Conservation (phyloP, 345 rosid genomes). For the Hibiscus mutabilis region DNA sequence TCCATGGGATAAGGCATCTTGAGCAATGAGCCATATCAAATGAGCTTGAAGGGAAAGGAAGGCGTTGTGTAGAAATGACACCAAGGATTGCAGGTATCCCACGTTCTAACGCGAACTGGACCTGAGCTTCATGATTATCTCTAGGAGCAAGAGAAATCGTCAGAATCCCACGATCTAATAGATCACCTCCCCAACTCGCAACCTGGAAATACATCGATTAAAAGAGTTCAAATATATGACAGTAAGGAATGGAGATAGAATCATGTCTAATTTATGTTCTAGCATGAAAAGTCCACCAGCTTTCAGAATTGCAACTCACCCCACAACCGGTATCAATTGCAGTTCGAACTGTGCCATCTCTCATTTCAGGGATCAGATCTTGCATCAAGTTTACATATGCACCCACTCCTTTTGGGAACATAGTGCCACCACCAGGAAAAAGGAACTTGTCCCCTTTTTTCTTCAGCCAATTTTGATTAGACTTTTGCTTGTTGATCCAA, state of each 20-base stretch:
- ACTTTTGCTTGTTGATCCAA: conserved; percentile 95
- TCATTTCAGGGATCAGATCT: conserved; percentile 91
- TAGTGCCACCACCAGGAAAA: conserved; percentile 98
- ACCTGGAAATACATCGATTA: conserved; percentile 36
- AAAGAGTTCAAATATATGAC: too few relatives aligned
- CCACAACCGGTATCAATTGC: conserved; percentile 99
- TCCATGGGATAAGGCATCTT: conserved; percentile 99
- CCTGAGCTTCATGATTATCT: conserved; percentile 99
- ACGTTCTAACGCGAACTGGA: conserved; percentile 94
- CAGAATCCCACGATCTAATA: conserved; percentile 80
- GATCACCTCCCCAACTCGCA: conserved; percentile 99
- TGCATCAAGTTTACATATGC: conserved; percentile 91
- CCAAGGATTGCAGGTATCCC: conserved; percentile 98
- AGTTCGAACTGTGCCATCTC: conserved; percentile 80
- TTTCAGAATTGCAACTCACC: conserved; percentile 35
- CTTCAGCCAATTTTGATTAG: conserved; percentile 91
- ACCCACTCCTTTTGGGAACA: conserved; percentile 93
- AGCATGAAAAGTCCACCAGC: too few relatives aligned
- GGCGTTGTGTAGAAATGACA: conserved; percentile 92
- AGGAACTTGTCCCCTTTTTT: conserved; percentile 85
- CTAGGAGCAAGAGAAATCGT: conserved; percentile 96
- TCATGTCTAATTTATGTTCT: too few relatives aligned
- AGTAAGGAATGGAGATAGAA: too few relatives aligned
- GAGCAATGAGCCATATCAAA: conserved; percentile 99
- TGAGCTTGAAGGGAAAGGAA: conserved; percentile 88